Base-by-base conservation (phyloP, 495 filamentous ascomycete genomes). In the Aspergillus taichungensis region DNA sequence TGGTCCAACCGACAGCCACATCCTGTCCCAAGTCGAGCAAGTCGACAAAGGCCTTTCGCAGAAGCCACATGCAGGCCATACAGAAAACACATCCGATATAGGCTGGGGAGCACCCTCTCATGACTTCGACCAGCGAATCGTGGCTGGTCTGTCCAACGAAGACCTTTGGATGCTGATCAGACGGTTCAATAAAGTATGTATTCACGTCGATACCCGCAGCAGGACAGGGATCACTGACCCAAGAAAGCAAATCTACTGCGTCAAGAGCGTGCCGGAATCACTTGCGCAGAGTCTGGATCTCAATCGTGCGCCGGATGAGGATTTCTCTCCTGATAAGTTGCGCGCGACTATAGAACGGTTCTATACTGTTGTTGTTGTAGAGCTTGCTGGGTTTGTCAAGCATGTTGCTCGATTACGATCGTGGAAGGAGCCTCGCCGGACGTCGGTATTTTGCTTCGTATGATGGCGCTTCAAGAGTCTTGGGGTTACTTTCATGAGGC, bases 251-350 rank as follows among this genome's bases (percentile, higher is more conserved):
- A 82, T 94, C 57, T 88, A 90, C 59, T 82, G 89, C 69, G 82
- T 91, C 51, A 88, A 88, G 61, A 83, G 83, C 11, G 69, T 79
- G 1, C 60, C 72, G 1, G 61, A 75, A 5, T 62, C 67, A 11
- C 74, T 76, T 4, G 50, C 70, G 13, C 77, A 78, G 4, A 77
- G 79, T 12, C 68, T 95, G n/a, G 88, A 95, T 64, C 67, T 94
- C 11, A 85, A 87, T 40, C 83, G 87, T 42, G 79, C 85, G 2
- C 82, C 85, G 28, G 83, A 91, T 30, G 88, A 94, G 42, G 83
- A 90, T 47, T 94, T 92, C 61, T 84, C 84, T 0, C 87, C 88
- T 0, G 87, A 94, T 55, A 94, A 94, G 61, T 68, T 94, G 36
- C 73, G 88, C 14, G 77, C 77, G 8, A 88, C 81, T 36, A 50